A percentile compares a stretch with the other conserved stretches of the same genome.
phyloP scores from a whole-genome alignment of 139 green algal genomes.

The Coelastrella sp. region DNA sequence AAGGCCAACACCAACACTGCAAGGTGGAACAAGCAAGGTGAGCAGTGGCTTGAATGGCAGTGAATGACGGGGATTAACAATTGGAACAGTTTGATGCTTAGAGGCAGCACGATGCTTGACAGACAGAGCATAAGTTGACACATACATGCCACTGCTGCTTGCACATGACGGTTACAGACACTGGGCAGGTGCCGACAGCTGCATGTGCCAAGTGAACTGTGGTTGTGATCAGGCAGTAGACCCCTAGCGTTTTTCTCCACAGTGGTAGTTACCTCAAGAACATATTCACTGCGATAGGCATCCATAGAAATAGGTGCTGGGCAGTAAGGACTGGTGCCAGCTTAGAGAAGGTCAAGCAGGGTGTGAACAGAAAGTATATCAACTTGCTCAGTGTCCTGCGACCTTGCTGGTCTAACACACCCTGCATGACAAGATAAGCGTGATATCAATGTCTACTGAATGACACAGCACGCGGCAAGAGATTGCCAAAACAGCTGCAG shows the following conservation, averaged over 20 bases:
- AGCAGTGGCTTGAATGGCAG: neutral
- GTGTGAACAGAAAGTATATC: constrained; percentile 55
- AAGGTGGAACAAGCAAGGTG: neutral
- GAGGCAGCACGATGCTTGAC: no score
- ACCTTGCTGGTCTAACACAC: constrained; percentile 39
- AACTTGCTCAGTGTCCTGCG: constrained; percentile 45
- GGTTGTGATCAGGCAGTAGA: neutral
- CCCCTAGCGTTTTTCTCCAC: neutral
- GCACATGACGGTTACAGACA: no score
- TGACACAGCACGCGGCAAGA: neutral
- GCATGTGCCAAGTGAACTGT: no score
- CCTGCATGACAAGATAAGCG: constrained; percentile 37
- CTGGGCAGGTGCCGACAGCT: no score
- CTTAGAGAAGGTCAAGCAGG: constrained; percentile 53
- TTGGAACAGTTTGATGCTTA: no score
- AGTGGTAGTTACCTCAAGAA: constrained; percentile 51
- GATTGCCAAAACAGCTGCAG: neutral
- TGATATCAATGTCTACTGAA: no score
- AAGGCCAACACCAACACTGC: constrained; percentile 38
- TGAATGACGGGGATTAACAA: no score
- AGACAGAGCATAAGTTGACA: no score
- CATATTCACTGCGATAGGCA: constrained; percentile 53
- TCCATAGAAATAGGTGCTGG: constrained; percentile 39
- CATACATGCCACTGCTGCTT: no score
- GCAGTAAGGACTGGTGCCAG: constrained; percentile 46